Conservation (phyloP, 495 filamentous ascomycete genomes). For the Penicillium samsonianum region DNA sequence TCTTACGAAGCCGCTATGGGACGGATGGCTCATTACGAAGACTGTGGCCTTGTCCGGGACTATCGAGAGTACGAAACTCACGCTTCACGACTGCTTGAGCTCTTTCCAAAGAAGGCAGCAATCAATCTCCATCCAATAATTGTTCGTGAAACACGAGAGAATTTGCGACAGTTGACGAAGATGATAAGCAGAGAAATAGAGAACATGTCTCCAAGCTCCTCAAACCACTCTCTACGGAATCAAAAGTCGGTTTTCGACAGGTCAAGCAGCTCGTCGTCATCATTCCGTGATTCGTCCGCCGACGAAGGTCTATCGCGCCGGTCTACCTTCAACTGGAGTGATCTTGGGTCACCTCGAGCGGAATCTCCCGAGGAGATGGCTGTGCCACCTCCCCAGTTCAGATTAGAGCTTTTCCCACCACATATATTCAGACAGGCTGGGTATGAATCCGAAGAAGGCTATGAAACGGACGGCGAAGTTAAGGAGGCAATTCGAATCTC, state of each 20-base stretch:
- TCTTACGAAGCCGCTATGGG: conserved; percentile 63
- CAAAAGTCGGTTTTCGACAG: conserved; percentile 72
- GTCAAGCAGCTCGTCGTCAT: conserved; percentile 64
- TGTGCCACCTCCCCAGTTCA: conserved; percentile 27
- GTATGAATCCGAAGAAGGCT: conserved; percentile 39
- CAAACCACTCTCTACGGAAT: conserved; percentile 47
- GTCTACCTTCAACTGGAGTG: conserved; percentile 38
- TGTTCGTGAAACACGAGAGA: conserved; percentile 43
- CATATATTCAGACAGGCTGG: conserved; percentile 39
- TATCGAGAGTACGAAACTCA: conserved; percentile 72
- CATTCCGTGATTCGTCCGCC: conserved; percentile 40
- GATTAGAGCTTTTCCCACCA: conserved; percentile 39
- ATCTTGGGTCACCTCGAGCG: conserved; percentile 28
- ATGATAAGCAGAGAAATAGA: conserved; percentile 61
- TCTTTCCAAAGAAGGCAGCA: conserved; percentile 36
- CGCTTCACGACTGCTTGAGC: conserved; percentile 54
- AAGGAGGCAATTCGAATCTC: conserved; percentile 28
- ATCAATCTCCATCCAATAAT: conserved; percentile 31
- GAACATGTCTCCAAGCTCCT: conserved; percentile 51
- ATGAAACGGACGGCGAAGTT: conserved; percentile 47
- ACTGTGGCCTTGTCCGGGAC: conserved; percentile 66
- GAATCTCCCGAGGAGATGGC: conserved; percentile 40
- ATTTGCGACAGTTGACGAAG: conserved; percentile 50
- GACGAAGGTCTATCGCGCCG: conserved; percentile 39
- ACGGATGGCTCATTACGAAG: conserved; percentile 55